phyloP scores from a whole-genome alignment of 495 filamentous ascomycete genomes.

The Daldinia childiae region DNA sequence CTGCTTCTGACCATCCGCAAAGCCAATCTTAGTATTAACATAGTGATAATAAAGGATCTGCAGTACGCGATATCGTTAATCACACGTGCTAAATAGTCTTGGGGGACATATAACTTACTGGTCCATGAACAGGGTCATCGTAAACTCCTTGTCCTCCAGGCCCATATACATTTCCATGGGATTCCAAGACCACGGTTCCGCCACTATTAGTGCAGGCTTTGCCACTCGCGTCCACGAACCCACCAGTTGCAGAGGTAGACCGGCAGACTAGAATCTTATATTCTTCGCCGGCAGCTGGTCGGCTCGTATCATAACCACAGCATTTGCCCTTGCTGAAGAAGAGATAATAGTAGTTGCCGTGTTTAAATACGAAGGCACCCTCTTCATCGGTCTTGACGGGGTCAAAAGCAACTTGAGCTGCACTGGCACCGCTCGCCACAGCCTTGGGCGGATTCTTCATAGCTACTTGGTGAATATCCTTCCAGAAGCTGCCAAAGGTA shows the following conservation, averaged over 20 bases:
- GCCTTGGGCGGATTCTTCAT: conserved; percentile 56
- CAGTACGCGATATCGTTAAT: background rate
- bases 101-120: conserved; percentile 45
- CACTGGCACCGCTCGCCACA: conserved; percentile 41
- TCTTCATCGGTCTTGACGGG: conserved; percentile 64
- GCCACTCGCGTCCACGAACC: conserved; percentile 70
- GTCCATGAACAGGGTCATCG: conserved; percentile 47
- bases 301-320: conserved; percentile 61
- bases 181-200: conserved; percentile 70
- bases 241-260: conserved; percentile 59
- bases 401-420: conserved; percentile 66
- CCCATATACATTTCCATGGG: conserved; percentile 71
- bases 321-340: conserved; percentile 72
- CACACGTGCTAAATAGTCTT: background rate
- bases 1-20: conserved; percentile 68
- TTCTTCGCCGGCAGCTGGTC: conserved; percentile 66
- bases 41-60: conserved; percentile 79
- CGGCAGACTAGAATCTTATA: conserved; percentile 75
- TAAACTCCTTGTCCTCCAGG: conserved; percentile 72
- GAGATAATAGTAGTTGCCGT: conserved; percentile 69
- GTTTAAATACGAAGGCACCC: conserved; percentile 65
- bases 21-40: conserved; percentile 69
- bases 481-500: conserved; percentile 77
- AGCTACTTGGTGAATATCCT: conserved; percentile 69
- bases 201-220: conserved; percentile 64